These are phyloP conservation scores for Hyphopichia fennica DNA, from an alignment of 1,139 yeast genomes.

Conservation along the genomic window DNA sequence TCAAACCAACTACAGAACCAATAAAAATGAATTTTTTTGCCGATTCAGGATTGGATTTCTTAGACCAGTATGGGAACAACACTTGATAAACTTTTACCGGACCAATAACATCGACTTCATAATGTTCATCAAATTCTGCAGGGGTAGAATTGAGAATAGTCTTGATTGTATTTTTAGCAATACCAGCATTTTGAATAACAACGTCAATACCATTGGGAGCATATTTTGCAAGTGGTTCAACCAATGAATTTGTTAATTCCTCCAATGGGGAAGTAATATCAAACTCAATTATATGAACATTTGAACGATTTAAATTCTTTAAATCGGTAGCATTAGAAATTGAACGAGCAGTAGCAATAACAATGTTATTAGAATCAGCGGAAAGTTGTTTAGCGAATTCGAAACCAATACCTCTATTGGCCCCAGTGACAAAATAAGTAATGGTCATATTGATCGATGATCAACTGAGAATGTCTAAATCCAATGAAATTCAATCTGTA, in stretches of 20 bases:
- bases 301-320: neutral
- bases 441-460: constrained; percentile 1
- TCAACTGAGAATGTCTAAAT: too few species aligned
- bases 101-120: constrained; percentile 10
- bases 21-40: constrained; percentile 8
- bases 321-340: constrained; percentile 8
- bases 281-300: neutral
- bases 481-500: too few species aligned
- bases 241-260: neutral
- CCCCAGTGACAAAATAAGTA: constrained; percentile 14
- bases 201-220: constrained; percentile 9
- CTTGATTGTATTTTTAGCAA: constrained; percentile 1
- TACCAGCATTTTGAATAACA: constrained; percentile 11
- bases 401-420: constrained; percentile 16
- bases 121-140: constrained; percentile 1
- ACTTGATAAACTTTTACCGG: constrained; percentile 9
- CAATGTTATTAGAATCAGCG: constrained; percentile 5
- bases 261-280: neutral
- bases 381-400: constrained; percentile 8
- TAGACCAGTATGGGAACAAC: constrained; percentile 8
- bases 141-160: neutral
- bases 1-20: constrained; percentile 3
- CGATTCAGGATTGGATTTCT: constrained; percentile 7
- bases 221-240: neutral
- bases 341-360: constrained; percentile 12